phyloP scores from a whole-genome alignment of 1,139 yeast genomes.

The Candida sanyaensis region DNA sequence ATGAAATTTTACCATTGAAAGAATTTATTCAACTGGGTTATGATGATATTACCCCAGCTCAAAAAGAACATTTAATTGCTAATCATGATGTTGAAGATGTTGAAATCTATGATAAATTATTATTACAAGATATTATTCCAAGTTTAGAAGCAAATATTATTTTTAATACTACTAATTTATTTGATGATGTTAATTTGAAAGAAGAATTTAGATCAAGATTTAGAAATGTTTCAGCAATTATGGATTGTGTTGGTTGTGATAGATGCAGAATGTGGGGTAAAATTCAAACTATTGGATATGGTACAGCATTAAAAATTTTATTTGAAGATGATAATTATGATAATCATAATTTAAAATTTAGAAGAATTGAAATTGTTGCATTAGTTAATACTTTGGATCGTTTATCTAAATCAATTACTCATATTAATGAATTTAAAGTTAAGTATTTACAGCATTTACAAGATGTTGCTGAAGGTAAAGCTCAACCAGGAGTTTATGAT shows the following conservation, averaged over 20 bases:
- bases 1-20: conserved; percentile 30
- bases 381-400: conserved; percentile 90
- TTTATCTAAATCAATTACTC: conserved; percentile 77
- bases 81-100: conserved; percentile 27
- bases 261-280: conserved; percentile 98
- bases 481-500: conserved; percentile 47
- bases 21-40: conserved; percentile 26
- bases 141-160: conserved; percentile 33
- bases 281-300: conserved; percentile 94
- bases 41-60: conserved; percentile 20
- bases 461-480: conserved; percentile 41
- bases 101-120: conserved; percentile 42
- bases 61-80: conserved; percentile 51
- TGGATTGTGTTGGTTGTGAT: conserved; percentile 99
- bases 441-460: conserved; percentile 49
- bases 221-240: conserved; percentile 84
- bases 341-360: conserved; percentile 47
- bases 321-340: conserved; percentile 68
- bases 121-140: conserved; percentile 32
- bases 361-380: conserved; percentile 88
- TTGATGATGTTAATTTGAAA: conserved; percentile 67
- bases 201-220: conserved; percentile 85
- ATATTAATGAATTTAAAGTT: conserved; percentile 69
- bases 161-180: conserved; percentile 45
- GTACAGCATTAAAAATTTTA: conserved; percentile 87